These are phyloP conservation scores for Phytophthora uliginosa DNA, from an alignment of 352 stramenopile genomes.

Conservation along the genomic window DNA sequence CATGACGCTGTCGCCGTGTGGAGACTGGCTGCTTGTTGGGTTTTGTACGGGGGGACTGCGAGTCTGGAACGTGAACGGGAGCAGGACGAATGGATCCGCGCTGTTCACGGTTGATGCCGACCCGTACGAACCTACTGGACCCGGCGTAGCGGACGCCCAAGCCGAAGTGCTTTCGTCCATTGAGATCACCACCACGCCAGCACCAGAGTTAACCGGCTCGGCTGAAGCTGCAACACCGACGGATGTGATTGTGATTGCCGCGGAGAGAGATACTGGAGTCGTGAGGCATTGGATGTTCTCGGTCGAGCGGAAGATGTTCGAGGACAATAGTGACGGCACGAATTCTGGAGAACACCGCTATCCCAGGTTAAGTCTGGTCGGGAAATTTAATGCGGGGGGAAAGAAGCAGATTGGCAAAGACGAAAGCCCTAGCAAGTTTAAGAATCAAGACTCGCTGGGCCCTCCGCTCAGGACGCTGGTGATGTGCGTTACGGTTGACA, in stretches of 20 bases:
- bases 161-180: constrained; percentile 18
- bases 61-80: constrained; percentile 62
- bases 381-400: constrained; percentile 30
- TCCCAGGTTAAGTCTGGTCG: constrained; percentile 42
- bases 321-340: background rate
- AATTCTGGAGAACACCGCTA: constrained; percentile 19
- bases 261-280: constrained; percentile 35
- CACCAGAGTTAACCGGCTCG: background rate
- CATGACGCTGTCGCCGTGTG: constrained; percentile 45
- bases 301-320: constrained; percentile 19
- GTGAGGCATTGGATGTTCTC: constrained; percentile 58
- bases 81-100: constrained; percentile 15
- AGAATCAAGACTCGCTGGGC: constrained; percentile 25
- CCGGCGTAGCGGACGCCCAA: constrained; percentile 3
- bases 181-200: constrained; percentile 17
- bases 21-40: constrained; percentile 68
- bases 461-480: constrained; percentile 29
- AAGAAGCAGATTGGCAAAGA: constrained; percentile 26
- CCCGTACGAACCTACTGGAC: constrained; percentile 26
- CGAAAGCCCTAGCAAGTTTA: constrained; percentile 13
- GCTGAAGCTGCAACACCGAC: background rate
- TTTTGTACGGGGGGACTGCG: constrained; percentile 50
- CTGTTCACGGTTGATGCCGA: constrained; percentile 34
- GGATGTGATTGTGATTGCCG: constrained; percentile 46
- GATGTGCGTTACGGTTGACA: constrained; percentile 65